A percentile compares a stretch with the other conserved stretches of the same genome.
Evolutionary conservation across 495 filamentous ascomycete genomes (phyloP).

Genomic region (Neurospora sublineolata): DNA sequence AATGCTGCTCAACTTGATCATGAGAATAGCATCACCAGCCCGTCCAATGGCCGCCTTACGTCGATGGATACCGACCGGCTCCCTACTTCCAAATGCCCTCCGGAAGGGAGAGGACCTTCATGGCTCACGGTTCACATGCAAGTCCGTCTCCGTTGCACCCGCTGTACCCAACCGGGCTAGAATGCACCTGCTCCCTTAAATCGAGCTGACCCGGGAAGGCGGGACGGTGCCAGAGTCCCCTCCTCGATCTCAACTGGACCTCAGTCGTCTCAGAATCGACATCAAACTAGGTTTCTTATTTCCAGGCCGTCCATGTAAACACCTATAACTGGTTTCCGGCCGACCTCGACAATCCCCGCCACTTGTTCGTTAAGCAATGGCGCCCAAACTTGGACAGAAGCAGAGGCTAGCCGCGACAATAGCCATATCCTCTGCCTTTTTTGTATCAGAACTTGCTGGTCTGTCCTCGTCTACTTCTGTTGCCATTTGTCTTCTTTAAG

Average conservation of each 20-base stretch:
- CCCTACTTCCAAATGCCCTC: neutral
- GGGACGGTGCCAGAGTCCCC: neutral
- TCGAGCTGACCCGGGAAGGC: neutral
- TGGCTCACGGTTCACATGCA: neutral
- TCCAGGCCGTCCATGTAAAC: neutral
- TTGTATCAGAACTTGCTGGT: slow-evolving; percentile 68
- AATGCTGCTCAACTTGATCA: neutral
- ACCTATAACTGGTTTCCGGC: neutral
- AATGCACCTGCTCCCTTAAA: neutral
- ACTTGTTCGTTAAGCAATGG: slow-evolving; percentile 10
- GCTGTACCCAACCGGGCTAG: neutral
- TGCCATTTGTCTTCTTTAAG: neutral
- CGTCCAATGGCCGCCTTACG: neutral
- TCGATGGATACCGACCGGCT: neutral
- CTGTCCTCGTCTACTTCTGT: slow-evolving; percentile 3
- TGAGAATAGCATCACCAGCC: neutral
- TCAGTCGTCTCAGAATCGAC: neutral
- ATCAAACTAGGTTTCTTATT: neutral
- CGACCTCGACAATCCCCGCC: neutral
- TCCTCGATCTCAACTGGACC: neutral
- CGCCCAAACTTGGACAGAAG: slow-evolving; percentile 25
- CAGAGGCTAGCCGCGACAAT: slow-evolving; percentile 66
- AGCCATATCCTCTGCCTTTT: slow-evolving; percentile 71
- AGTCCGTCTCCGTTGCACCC: neutral
- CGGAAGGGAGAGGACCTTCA: neutral